Conservation (phyloP, 2,329 filamentous ascomycete species). For the Hypoxylon sp. region DNA sequence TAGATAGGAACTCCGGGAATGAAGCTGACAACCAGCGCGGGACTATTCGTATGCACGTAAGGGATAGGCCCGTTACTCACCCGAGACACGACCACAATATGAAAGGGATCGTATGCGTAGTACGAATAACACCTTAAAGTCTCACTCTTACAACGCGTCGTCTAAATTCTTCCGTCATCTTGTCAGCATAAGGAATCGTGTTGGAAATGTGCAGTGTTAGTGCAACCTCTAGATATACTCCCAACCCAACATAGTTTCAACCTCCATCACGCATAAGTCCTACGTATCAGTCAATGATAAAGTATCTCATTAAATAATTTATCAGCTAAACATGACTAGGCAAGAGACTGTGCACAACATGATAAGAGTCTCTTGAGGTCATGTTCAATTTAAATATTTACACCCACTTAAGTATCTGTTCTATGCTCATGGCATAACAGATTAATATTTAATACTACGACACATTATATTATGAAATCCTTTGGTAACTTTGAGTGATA, state of each 20-base stretch:
- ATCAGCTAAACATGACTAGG: not conserved
- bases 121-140: slow-evolving; percentile 1
- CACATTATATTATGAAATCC: not conserved
- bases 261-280: not conserved
- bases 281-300: slow-evolving; percentile 1
- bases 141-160: slow-evolving; percentile 13
- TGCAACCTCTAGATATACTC: not conserved
- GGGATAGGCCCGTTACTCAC: not conserved
- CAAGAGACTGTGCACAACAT: not conserved
- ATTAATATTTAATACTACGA: not conserved
- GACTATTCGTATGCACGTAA: slow-evolving; percentile 9
- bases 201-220: slow-evolving; percentile 13
- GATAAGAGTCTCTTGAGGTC: not conserved
- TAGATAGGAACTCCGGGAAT: slow-evolving; percentile 18
- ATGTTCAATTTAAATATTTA: not conserved
- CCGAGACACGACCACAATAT: not conserved
- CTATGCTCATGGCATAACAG: not conserved
- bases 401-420: not conserved
- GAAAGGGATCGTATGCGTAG: slow-evolving; percentile 2
- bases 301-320: slow-evolving; percentile 1
- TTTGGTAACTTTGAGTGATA: not conserved
- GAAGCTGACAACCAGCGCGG: slow-evolving; percentile 12
- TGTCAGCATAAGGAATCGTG: slow-evolving; percentile 10
- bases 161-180: slow-evolving; percentile 17
- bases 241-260: not conserved